Evolutionary conservation across 2,329 filamentous ascomycete genomes (phyloP).

Genomic region (Coniella vitis): DNA sequence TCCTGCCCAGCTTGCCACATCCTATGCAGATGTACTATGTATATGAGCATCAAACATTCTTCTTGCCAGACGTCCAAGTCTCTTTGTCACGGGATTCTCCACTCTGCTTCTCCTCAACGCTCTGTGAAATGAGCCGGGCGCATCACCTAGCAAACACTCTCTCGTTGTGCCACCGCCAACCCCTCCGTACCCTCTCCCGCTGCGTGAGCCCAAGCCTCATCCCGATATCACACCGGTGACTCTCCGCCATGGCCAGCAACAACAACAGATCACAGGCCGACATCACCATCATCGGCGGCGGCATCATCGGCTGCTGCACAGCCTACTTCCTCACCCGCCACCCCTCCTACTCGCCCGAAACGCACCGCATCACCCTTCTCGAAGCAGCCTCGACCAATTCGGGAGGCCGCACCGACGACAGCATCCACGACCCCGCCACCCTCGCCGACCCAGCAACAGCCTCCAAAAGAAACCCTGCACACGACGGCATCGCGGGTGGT

Average conservation of each 20-base stretch:
- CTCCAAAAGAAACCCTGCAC: slow-evolving; percentile 23
- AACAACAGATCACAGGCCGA: slow-evolving; percentile 5
- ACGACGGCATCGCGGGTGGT: slow-evolving; percentile 57
- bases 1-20: background rate
- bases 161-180: no score
- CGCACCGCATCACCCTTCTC: slow-evolving; percentile 62
- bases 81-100: no score
- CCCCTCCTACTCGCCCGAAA: slow-evolving; percentile 55
- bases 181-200: no score
- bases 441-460: slow-evolving; percentile 22
- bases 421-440: slow-evolving; percentile 25
- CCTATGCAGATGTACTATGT: no score
- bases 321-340: slow-evolving; percentile 71
- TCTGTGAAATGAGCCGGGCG: no score
- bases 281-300: slow-evolving; percentile 48
- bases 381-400: slow-evolving; percentile 41
- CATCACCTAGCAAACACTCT: no score
- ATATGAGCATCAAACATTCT: no score
- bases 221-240: background rate
- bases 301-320: slow-evolving; percentile 68
- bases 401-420: slow-evolving; percentile 28
- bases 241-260: background rate
- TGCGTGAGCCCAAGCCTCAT: no score
- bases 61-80: no score
- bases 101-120: no score